Conservation (phyloP, 2,329 filamentous ascomycete genomes). For the Xylariaceae sp. region DNA sequence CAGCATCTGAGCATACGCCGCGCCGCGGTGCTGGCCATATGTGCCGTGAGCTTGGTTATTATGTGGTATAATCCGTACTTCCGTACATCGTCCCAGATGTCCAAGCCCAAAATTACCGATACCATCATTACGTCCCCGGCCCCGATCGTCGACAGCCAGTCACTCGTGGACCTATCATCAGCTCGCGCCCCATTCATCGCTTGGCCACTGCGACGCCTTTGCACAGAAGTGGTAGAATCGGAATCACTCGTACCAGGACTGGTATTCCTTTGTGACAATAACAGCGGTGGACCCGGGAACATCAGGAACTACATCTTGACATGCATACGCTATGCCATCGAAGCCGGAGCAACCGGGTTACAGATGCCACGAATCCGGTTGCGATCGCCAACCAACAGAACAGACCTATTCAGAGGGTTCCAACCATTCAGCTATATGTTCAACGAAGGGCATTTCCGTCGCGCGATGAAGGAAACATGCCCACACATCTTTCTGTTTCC, state of each 20-base stretch:
- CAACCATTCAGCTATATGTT: constrained; percentile 42
- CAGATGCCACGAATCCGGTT: constrained; percentile 40
- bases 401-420: constrained; percentile 34
- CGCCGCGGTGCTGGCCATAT: neutral
- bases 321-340: constrained; percentile 45
- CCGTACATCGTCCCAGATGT: neutral
- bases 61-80: constrained; percentile 9
- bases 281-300: constrained; percentile 46
- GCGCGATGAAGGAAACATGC: constrained; percentile 34
- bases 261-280: constrained; percentile 45
- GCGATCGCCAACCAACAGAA: constrained; percentile 34
- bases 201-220: constrained; percentile 41
- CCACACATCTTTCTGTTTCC: constrained; percentile 37
- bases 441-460: constrained; percentile 39
- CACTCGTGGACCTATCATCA: constrained; percentile 32
- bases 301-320: constrained; percentile 47
- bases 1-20: constrained; percentile 7
- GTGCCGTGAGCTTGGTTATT: neutral
- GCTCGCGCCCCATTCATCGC: constrained; percentile 37
- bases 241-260: constrained; percentile 35
- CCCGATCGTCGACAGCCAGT: neutral
- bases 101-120: neutral
- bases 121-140: neutral
- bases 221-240: constrained; percentile 33
- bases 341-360: constrained; percentile 40